Percentiles rank a stretch among this genome's conserved stretches.
Conservation (phyloP, 2,329 filamentous ascomycete species). For the Fusarium longipes region DNA sequence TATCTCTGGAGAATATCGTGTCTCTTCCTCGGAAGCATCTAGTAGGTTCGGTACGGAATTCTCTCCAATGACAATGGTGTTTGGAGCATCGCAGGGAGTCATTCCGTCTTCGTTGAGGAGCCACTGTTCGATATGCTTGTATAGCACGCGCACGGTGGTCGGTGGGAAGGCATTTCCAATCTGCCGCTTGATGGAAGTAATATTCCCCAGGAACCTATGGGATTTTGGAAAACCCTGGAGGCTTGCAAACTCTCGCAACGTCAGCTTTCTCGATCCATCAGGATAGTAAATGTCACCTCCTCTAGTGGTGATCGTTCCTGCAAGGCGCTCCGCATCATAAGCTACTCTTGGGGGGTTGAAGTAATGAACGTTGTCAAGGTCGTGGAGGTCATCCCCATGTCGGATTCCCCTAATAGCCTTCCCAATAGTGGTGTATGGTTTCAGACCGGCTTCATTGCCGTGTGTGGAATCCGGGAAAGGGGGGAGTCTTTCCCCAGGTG, state of each 20-base stretch:
- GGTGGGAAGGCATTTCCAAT: conserved; percentile 86
- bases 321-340: conserved; percentile 62
- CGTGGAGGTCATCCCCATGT: conserved; percentile 54
- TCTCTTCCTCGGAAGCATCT: conserved; percentile 10
- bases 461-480: conserved; percentile 73
- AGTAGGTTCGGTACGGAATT: conserved; percentile 23
- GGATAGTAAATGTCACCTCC: conserved; percentile 74
- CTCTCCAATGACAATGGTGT: conserved; percentile 44
- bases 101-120: conserved; percentile 58
- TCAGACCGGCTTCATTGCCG: conserved; percentile 52
- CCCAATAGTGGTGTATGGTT: conserved; percentile 58
- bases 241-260: conserved; percentile 73
- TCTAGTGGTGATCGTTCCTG: conserved; percentile 72
- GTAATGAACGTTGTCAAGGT: conserved; percentile 46
- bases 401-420: conserved; percentile 55
- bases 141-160: conserved; percentile 61
- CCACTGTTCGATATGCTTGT: conserved; percentile 60
- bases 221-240: conserved; percentile 75
- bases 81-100: conserved; percentile 24
- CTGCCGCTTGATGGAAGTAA: conserved; percentile 65
- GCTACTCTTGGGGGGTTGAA: conserved; percentile 48
- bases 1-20: conserved; percentile 39
- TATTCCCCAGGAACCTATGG: conserved; percentile 66
- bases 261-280: conserved; percentile 71
- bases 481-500: conserved; percentile 77